A percentile compares a stretch with the other conserved stretches of the same genome.
phyloP scores from a whole-genome alignment of 2,329 filamentous ascomycete genomes.

The Chrysosporium keratinophilum region DNA sequence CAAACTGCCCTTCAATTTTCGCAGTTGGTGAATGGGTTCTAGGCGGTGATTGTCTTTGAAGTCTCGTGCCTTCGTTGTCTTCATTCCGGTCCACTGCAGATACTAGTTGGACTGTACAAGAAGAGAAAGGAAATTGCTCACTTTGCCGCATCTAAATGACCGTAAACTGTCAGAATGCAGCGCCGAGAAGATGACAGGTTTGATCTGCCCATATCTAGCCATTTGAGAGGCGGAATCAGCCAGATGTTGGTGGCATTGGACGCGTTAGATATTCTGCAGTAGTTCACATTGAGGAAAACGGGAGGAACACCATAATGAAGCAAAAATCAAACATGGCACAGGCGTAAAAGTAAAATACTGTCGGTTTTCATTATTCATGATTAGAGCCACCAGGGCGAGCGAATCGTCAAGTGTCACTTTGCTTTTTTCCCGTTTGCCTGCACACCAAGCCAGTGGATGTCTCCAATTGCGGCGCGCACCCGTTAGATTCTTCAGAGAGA shows the following conservation, averaged over 20 bases:
- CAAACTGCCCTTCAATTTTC: not conserved
- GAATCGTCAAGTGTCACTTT: not conserved
- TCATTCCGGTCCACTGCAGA: conserved; percentile 1
- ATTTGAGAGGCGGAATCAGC: not conserved
- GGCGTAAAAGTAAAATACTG: not conserved
- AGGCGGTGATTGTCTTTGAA: not conserved
- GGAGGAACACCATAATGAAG: not conserved
- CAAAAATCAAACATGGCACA: not conserved
- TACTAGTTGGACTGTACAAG: not conserved
- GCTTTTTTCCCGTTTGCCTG: not conserved
- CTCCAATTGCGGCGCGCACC: not conserved
- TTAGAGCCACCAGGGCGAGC: not conserved
- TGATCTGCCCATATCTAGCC: not conserved
- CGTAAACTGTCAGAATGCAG: not conserved
- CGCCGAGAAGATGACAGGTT: not conserved
- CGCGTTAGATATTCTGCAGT: not conserved
- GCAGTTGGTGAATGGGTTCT: not conserved
- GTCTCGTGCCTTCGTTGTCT: not conserved
- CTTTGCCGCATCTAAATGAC: not conserved
- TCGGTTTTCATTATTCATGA: not conserved
- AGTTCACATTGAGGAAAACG: not conserved
- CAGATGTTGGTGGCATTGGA: not conserved
- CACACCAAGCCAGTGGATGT: not conserved
- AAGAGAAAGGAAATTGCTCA: not conserved
- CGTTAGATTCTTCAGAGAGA: not conserved